Conservation (phyloP, 2,329 filamentous ascomycete genomes). For the Fusarium sp. region DNA sequence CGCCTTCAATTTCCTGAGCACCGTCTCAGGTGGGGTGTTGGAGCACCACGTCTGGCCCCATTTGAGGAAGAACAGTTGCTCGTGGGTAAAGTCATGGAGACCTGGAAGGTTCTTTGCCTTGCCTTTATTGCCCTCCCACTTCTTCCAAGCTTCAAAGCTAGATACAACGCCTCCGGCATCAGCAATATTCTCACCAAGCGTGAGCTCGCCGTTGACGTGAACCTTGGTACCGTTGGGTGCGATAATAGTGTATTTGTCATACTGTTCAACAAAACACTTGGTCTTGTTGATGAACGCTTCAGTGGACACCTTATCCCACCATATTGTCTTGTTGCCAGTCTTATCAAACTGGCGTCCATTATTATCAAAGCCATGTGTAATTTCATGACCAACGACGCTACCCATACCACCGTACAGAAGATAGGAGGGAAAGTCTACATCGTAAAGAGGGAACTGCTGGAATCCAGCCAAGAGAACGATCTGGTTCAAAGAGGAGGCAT, state of each 20-base stretch:
- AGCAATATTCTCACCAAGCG: conserved; percentile 77
- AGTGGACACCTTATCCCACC: conserved; percentile 74
- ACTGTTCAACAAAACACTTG: conserved; percentile 77
- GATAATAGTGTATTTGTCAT: conserved; percentile 68
- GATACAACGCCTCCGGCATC: conserved; percentile 75
- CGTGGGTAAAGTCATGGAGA: conserved; percentile 70
- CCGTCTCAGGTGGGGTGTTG: conserved; percentile 53
- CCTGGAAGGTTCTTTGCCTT: conserved; percentile 69
- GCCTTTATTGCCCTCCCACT: conserved; percentile 60
- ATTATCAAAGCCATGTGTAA: conserved; percentile 77
- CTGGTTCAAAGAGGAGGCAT: conserved; percentile 58
- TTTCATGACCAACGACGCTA: conserved; percentile 74
- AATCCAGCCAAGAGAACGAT: conserved; percentile 67
- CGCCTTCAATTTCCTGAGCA: conserved; percentile 42
- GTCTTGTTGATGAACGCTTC: conserved; percentile 68
- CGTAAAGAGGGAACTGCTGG: conserved; percentile 76
- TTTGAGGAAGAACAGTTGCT: conserved; percentile 77
- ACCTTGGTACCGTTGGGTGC: conserved; percentile 67
- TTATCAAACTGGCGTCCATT: conserved; percentile 73
- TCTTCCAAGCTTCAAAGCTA: conserved; percentile 74
- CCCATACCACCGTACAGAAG: conserved; percentile 76
- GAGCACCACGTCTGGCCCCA: conserved; percentile 74
- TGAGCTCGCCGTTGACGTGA: conserved; percentile 72
- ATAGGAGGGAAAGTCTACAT: conserved; percentile 71
- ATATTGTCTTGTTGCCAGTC: conserved; percentile 73